Conservation (phyloP, 176 grass and related monocot species). For the Echinochloa phyllopogon region DNA sequence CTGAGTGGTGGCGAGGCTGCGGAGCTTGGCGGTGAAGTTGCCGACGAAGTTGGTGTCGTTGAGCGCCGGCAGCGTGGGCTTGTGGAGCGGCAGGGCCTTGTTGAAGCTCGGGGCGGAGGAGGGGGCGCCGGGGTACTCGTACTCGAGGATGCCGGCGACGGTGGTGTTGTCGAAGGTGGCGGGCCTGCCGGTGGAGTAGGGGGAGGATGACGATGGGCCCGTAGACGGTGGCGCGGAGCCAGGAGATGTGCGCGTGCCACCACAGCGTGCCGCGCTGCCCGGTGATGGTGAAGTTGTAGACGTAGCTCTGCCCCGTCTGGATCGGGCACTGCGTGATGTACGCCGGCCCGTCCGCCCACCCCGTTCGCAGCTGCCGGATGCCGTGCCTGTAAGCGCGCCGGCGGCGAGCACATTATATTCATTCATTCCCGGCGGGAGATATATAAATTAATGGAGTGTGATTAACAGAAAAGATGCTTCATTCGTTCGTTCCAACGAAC, state of each 20-base stretch:
- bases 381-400: slow-evolving; percentile 67
- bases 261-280: slow-evolving; percentile 85
- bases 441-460: too few relatives aligned
- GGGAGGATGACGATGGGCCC: slow-evolving; percentile 68
- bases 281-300: slow-evolving; percentile 74
- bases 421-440: neutral
- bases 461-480: neutral
- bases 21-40: slow-evolving; percentile 60
- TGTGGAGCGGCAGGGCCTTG: slow-evolving; percentile 55
- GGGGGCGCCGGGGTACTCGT: slow-evolving; percentile 30
- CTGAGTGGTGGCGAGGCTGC: slow-evolving; percentile 48
- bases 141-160: slow-evolving; percentile 61
- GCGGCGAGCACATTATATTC: neutral
- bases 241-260: slow-evolving; percentile 89
- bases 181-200: slow-evolving; percentile 41
- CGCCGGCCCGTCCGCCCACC: slow-evolving; percentile 79
- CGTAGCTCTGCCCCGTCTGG: slow-evolving; percentile 70
- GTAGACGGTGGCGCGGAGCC: slow-evolving; percentile 74
- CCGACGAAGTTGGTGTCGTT: slow-evolving; percentile 57
- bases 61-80: slow-evolving; percentile 28
- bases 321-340: slow-evolving; percentile 93
- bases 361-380: slow-evolving; percentile 68
- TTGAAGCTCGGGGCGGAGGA: slow-evolving; percentile 17
- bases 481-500: neutral
- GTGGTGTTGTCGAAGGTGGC: slow-evolving; percentile 60